These are phyloP conservation scores for Serendipita sp. DNA, from an alignment of 768 basidiomycete genomes.

Conservation along the genomic window DNA sequence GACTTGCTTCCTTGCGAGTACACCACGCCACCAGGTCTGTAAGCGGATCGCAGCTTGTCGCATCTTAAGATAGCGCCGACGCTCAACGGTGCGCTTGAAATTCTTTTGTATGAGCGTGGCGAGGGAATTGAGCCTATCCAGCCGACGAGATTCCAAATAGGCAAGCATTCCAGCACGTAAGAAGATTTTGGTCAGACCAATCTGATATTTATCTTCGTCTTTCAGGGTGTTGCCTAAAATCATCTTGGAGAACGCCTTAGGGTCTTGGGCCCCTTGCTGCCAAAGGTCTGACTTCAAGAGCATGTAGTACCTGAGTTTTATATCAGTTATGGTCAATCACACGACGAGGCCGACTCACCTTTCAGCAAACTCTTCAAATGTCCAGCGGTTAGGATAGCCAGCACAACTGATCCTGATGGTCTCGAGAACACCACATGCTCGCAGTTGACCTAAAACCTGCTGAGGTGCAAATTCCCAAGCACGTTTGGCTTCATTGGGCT, in stretches of 20 bases:
- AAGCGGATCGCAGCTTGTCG: slow-evolving; percentile 65
- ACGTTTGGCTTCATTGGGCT: slow-evolving; percentile 90
- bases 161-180: slow-evolving; percentile 99
- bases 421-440: slow-evolving; percentile 97
- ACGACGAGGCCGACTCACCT: slow-evolving; percentile 36
- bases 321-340: not conserved
- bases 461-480: slow-evolving; percentile 96
- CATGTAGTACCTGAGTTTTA: slow-evolving; percentile 73
- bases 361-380: slow-evolving; percentile 96
- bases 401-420: slow-evolving; percentile 98
- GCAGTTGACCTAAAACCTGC: slow-evolving; percentile 84
- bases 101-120: slow-evolving; percentile 98
- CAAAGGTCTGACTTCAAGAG: slow-evolving; percentile 76
- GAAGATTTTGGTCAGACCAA: slow-evolving; percentile 95
- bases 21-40: slow-evolving; percentile 91
- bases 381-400: slow-evolving; percentile 96
- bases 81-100: slow-evolving; percentile 71
- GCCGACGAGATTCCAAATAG: slow-evolving; percentile 77
- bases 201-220: slow-evolving; percentile 93
- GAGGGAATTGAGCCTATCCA: slow-evolving; percentile 73
- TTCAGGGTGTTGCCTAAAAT: slow-evolving; percentile 79
- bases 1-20: slow-evolving; percentile 57
- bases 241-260: slow-evolving; percentile 63
- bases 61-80: slow-evolving; percentile 59
- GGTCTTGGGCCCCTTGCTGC: slow-evolving; percentile 50